Conservation (phyloP, 2,329 filamentous ascomycete species). For the Epicoccum nigrum region DNA sequence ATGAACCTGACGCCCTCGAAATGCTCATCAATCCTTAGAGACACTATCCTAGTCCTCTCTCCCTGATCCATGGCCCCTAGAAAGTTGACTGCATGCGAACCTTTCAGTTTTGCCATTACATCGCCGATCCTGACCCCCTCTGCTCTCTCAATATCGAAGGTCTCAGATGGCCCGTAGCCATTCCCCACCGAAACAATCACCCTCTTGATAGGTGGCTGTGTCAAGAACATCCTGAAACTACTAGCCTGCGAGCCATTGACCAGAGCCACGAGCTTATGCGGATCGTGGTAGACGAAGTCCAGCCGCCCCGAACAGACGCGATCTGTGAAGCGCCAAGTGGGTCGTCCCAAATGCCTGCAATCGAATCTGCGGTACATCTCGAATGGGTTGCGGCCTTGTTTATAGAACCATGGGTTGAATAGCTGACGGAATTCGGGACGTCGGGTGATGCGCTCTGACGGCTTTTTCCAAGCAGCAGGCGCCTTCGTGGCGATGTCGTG, state of each 20-base stretch:
- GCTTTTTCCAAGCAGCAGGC: neutral
- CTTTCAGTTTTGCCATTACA: neutral
- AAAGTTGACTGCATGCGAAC: neutral
- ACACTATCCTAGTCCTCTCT: neutral
- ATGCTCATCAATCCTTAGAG: constrained; percentile 6
- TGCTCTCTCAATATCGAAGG: neutral
- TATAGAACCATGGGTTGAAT: constrained; percentile 9
- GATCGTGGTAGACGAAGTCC: neutral
- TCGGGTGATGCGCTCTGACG: neutral
- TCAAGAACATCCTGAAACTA: constrained; percentile 1
- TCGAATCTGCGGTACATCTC: no score
- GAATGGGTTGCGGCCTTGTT: neutral
- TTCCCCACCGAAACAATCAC: neutral
- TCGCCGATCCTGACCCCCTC: neutral
- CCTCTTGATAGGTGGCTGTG: constrained; percentile 1
- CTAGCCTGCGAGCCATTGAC: neutral
- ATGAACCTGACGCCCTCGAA: neutral
- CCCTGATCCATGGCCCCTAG: neutral
- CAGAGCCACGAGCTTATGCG: neutral
- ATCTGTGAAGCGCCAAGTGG: constrained; percentile 9
- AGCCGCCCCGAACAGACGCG: neutral
- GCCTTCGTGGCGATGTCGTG: neutral
- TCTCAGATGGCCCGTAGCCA: neutral
- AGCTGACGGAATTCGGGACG: constrained; percentile 3
- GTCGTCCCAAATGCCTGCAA: no score